Evolutionary conservation across 352 stramenopile genomes (phyloP), one percentile per base, ranked within the genome.

Genomic region (Globisporangium nunn): DNA sequence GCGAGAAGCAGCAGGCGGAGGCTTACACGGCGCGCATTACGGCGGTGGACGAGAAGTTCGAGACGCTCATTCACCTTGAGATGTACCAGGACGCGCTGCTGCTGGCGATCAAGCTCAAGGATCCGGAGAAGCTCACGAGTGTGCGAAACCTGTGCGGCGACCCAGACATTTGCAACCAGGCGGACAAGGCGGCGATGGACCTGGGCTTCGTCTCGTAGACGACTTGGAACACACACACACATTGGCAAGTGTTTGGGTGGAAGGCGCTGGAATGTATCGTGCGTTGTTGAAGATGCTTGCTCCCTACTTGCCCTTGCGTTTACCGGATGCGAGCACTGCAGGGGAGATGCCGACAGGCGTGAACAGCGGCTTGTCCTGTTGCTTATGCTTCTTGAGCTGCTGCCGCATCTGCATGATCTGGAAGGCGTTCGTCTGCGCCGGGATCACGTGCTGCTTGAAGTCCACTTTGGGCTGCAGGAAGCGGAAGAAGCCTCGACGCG

Each of bases 61-160:
- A 93, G 64, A 93, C 83, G n/a, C 67, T 93, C 10, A 84, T 93
- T 52, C 83, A 91, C 49, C 61, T 93, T 45, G 78, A 91, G 50
- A 87, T 93, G 83, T 93, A 89, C 66, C 67, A 71, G 48, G 83
- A 90, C 61, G 83, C 83, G 35, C 63, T 93, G 52, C 78, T 89
- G 54, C 62, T 93, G n/a, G 77, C 83, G 29, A 88, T 93, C 68
- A 88, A 88, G 64, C 69, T 86, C 31, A 93, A 93, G 62, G 83
- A 93, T 56, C 83, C 83, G 0, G 83, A 93, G 63, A 93, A 93
- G 68, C 81, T 93, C 62, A 91, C 83, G 53, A 91, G 68, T 31
- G 83, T 93, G 54, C 81, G 83, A 37, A 93, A 93, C 60, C 63
- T 90, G 12, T 89, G 78, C 51, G 80, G 81, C 44, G 78, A 89